Evolutionary conservation across 2,329 filamentous ascomycete genomes (phyloP), one percentile per base, ranked within the genome.

Genomic region (Phoma sp.): DNA sequence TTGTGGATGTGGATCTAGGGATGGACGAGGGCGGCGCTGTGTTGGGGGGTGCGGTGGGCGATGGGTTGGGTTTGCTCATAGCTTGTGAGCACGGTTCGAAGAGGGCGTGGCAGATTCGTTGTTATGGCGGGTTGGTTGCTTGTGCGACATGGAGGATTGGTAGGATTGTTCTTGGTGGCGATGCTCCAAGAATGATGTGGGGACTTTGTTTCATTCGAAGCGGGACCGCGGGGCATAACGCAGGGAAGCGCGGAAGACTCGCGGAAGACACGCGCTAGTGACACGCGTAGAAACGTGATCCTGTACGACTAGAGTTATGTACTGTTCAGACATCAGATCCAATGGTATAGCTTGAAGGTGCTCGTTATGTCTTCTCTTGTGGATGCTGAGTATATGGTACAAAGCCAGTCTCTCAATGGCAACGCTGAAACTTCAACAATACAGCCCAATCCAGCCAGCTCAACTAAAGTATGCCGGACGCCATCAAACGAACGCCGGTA

Each of bases 401-500:
- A 55, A 37, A 25, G 52, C 38, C 52, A 12, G 29, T 31, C 13
- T 31, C 29, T 4, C 10, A 29, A 31, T 31, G 29, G 29, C 29
- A 31, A 31, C 29, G 12, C 12, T 13, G 29, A 25, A 51, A 46
- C 46, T 25, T 41, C 39, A 21, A 45, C 17, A 21, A 13, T 4
- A 31, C 22, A 40, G 27, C 15, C 25, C 24, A 17, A 6, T 12
- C 32, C 32, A n/a, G 15, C 32, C 32, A 8, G 15, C 32, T 15
- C 15, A 10, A 31, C 12, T 31, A 10, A 31, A 31, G 12, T 31
- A 31, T 29, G 13, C 32, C 32, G 5, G 32, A 17, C 32, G 57
- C 57, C 10, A 17, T 50, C 51, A 39, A 56, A 49, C 43, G 32
- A 68, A 68, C 65, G 65, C 65, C 65, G 50, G 56, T 62, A 58